Conservation (phyloP, 768 basidiomycete genomes). For the Trametes sanguinea region DNA sequence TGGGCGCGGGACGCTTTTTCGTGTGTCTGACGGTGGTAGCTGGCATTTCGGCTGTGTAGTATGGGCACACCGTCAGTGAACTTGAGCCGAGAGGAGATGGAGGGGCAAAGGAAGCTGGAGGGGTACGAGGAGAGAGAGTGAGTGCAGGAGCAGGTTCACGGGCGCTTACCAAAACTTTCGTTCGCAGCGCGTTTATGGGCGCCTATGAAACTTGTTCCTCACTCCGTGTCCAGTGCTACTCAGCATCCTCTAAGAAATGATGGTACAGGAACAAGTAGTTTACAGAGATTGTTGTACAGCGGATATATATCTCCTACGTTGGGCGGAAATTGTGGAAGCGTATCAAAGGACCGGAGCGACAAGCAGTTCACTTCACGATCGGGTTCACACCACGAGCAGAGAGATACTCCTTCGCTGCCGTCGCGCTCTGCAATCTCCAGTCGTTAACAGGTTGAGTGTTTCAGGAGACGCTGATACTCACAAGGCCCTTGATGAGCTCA, state of each 20-base stretch:
- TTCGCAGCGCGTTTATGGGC: background rate
- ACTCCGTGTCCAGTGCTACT: too few species aligned
- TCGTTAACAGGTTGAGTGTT: background rate
- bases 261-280: background rate
- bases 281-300: background rate
- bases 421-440: constrained; percentile 49
- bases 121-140: background rate
- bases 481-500: constrained; percentile 75
- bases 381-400: constrained; percentile 50
- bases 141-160: background rate
- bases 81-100: background rate
- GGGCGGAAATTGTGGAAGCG: too few species aligned
- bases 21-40: constrained; percentile 41
- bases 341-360: background rate
- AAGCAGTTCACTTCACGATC: constrained; percentile 33
- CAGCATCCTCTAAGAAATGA: too few species aligned
- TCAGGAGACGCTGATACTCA: constrained; percentile 31
- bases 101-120: background rate
- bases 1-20: constrained; percentile 53
- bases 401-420: constrained; percentile 76
- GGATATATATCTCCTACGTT: too few species aligned
- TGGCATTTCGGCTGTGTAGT: background rate
- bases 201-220: too few species aligned
- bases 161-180: constrained; percentile 17
- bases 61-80: background rate